Conservation (phyloP, 257 asterid species). For the Catharanthus roseus region DNA sequence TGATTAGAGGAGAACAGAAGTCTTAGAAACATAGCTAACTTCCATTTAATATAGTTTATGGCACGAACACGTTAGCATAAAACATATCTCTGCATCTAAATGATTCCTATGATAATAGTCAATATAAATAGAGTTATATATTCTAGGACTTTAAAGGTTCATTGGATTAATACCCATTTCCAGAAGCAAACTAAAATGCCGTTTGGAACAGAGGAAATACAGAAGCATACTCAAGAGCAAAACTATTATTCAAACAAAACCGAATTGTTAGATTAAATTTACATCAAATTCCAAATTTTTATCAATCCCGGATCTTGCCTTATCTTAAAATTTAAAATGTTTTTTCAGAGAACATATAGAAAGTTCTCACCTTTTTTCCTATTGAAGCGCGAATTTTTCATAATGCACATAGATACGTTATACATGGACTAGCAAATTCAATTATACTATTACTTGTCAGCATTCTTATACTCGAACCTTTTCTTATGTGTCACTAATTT, state of each 20-base stretch:
- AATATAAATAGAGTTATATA: not conserved
- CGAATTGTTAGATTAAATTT: too few species aligned
- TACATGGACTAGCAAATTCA: not conserved
- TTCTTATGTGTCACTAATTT: not conserved
- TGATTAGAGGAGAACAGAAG: not conserved
- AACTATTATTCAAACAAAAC: too few species aligned
- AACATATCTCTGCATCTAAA: too few species aligned
- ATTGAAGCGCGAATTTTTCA: not conserved
- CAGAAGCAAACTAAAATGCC: not conserved
- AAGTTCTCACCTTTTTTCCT: too few species aligned
- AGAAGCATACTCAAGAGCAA: not conserved
- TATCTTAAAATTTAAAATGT: not conserved
- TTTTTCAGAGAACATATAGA: not conserved
- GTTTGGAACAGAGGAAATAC: not conserved
- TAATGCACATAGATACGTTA: not conserved
- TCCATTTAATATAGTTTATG: not conserved
- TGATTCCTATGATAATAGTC: not conserved
- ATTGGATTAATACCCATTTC: not conserved
- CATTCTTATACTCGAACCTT: not conserved
- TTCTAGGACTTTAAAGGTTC: not conserved
- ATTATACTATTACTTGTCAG: not conserved
- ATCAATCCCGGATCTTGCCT: not conserved
- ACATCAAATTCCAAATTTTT: too few species aligned
- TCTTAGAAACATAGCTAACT: not conserved
- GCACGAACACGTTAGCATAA: not conserved